Evolutionary conservation across 352 stramenopile genomes (phyloP), one percentile per base, ranked within the genome.

Genomic region (Pythium oligandrum): DNA sequence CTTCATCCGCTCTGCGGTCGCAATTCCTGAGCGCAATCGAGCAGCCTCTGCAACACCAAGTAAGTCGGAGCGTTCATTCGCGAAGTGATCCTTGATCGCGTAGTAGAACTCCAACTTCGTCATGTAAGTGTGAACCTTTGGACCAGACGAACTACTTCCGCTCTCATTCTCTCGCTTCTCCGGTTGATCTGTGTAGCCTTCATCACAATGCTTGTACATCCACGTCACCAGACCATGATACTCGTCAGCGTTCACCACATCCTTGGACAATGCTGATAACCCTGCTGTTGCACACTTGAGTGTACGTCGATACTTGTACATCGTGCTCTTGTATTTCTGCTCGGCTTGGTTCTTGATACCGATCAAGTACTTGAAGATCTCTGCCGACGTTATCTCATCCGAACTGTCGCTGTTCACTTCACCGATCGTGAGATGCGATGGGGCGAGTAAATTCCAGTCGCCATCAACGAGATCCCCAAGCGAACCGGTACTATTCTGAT

Each of bases 81-180:
- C 33, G 50, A 67, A 75, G 44, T 70, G 62, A 49, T 71, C 65
- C 43, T 72, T 72, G 61, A 79, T 76, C 55, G 72, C 63, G 50
- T 71, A 75, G 64, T 75, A 80, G 46, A 80, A 77, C 44, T 77
- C 71, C 11, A 75, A 48, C 58, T 80, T 80, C 11, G 71, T 75
- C 68, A 77, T 80, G 59, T 73, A 67, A 50, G 59, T 56, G 6
- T 63, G 55, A 40, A 59, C 59, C 26, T 64, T 51, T 4, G 8
- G 10, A 31, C 31, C n/a, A 7, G 44, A 37, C 30, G n/a, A 6
- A 11, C 5, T 26, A 17, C 8, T 30, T 10, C 31, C 5, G 42
- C 42, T 47, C 11, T 26, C 42, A 26, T 36, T 39, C 40, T 12
- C 42, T 31, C 6, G n/a, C 31, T 57, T 39, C 26, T 52, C 53